A percentile compares a stretch with the other conserved stretches of the same genome.
Evolutionary conservation across 2,329 filamentous ascomycete genomes (phyloP).

Genomic region (Emydomyces testavorans): DNA sequence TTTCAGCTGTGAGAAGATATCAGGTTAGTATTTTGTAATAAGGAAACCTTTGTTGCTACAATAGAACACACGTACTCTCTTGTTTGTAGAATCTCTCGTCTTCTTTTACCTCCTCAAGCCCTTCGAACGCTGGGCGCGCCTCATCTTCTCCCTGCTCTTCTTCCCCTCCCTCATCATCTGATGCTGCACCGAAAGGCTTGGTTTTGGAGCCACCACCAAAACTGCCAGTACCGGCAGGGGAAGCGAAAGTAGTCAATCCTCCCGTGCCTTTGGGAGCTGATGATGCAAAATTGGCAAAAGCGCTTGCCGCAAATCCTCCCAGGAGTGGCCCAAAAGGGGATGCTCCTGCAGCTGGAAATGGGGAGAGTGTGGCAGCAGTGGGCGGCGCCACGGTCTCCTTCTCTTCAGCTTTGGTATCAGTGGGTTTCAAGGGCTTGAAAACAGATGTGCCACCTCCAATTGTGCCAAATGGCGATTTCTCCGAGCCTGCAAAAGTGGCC

Average conservation of each 20-base stretch:
- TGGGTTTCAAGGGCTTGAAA: slow-evolving; percentile 25
- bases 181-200: slow-evolving; percentile 61
- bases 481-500: slow-evolving; percentile 51
- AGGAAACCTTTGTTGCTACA: not conserved
- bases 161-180: slow-evolving; percentile 43
- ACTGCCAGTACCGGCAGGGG: slow-evolving; percentile 40
- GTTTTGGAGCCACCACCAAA: slow-evolving; percentile 29
- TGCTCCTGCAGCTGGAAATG: slow-evolving; percentile 23
- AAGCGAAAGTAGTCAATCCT: slow-evolving; percentile 58
- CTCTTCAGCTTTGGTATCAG: not conserved
- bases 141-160: slow-evolving; percentile 43
- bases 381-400: not conserved
- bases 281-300: slow-evolving; percentile 40
- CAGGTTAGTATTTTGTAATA: slow-evolving; percentile 39
- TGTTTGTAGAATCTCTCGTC: slow-evolving; percentile 44
- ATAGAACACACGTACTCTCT: slow-evolving; percentile 48
- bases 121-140: slow-evolving; percentile 35
- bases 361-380: slow-evolving; percentile 19
- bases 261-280: slow-evolving; percentile 34
- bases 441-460: slow-evolving; percentile 36
- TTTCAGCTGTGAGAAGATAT: slow-evolving; percentile 50
- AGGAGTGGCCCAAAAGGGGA: slow-evolving; percentile 31
- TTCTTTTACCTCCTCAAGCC: slow-evolving; percentile 41
- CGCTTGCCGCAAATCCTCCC: slow-evolving; percentile 28
- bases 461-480: slow-evolving; percentile 53